A percentile compares a stretch with the other conserved stretches of the same genome.
phyloP scores from a whole-genome alignment of 768 basidiomycete genomes.

The Termitomyces sp. region DNA sequence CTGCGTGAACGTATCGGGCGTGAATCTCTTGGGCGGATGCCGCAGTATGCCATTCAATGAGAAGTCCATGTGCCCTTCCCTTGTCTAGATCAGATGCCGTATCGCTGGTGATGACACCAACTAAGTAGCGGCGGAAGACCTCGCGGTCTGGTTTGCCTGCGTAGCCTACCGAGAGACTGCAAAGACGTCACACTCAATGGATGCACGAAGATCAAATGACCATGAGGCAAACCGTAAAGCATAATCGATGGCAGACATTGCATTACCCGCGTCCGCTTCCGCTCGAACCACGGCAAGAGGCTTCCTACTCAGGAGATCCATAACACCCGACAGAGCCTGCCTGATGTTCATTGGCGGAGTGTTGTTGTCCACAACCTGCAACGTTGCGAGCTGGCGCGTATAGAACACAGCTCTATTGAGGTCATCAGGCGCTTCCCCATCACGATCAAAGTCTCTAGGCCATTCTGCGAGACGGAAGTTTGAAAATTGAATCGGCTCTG shows the following conservation, averaged over 20 bases:
- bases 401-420: constrained; percentile 9
- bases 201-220: neutral
- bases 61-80: constrained; percentile 16
- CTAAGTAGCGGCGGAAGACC: constrained; percentile 13
- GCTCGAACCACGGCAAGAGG: constrained; percentile 6
- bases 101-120: constrained; percentile 14
- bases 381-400: neutral
- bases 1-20: constrained; percentile 18
- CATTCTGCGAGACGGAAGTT: constrained; percentile 4
- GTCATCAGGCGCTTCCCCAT: neutral
- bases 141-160: constrained; percentile 13
- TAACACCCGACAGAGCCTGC: neutral
- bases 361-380: neutral
- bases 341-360: neutral
- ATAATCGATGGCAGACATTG: constrained; percentile 15
- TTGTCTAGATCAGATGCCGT: constrained; percentile 4
- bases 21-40: neutral
- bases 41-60: constrained; percentile 16
- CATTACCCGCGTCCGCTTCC: constrained; percentile 19
- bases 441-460: neutral
- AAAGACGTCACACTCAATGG: constrained; percentile 1
- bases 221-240: constrained; percentile 14
- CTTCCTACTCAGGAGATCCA: constrained; percentile 7
- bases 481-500: constrained; percentile 10
- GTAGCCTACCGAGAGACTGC: constrained; percentile 17